Evolutionary conservation across 352 stramenopile genomes (phyloP).

Genomic region (Pythium rishiriense): DNA sequence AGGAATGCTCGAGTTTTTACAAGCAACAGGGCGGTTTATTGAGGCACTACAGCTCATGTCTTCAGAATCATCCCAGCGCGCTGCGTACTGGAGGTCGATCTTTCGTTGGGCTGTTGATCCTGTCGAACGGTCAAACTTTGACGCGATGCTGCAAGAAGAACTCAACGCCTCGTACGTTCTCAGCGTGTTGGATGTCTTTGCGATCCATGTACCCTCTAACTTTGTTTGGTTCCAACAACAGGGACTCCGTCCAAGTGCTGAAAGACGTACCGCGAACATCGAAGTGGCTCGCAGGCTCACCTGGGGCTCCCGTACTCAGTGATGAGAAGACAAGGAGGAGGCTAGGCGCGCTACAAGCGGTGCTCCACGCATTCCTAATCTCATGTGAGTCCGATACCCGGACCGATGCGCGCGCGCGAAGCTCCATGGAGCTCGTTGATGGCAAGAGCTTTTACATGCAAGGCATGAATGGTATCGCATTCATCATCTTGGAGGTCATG

Average conservation of each 20-base stretch:
- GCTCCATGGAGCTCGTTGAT: constrained; percentile 19
- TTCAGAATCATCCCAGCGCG: constrained; percentile 46
- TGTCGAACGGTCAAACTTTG: constrained; percentile 15
- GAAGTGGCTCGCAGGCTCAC: constrained; percentile 69
- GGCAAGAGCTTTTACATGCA: constrained; percentile 79
- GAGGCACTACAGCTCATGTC: constrained; percentile 77
- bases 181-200: neutral
- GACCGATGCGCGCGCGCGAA: constrained; percentile 22
- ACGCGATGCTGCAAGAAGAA: constrained; percentile 27
- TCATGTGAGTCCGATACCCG: constrained; percentile 54
- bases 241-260: constrained; percentile 67
- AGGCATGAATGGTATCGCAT: constrained; percentile 83
- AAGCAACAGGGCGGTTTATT: constrained; percentile 60
- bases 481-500: constrained; percentile 70
- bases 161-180: constrained; percentile 57
- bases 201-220: neutral
- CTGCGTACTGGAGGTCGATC: constrained; percentile 63
- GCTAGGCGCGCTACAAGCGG: constrained; percentile 40
- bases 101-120: constrained; percentile 61
- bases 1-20: constrained; percentile 64
- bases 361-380: constrained; percentile 73
- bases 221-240: constrained; percentile 18
- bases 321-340: constrained; percentile 33
- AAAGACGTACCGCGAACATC: constrained; percentile 81
- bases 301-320: constrained; percentile 52